These are phyloP conservation scores for Schrenkiella parvula DNA, from an alignment of 345 rosid species.

Conservation along the genomic window DNA sequence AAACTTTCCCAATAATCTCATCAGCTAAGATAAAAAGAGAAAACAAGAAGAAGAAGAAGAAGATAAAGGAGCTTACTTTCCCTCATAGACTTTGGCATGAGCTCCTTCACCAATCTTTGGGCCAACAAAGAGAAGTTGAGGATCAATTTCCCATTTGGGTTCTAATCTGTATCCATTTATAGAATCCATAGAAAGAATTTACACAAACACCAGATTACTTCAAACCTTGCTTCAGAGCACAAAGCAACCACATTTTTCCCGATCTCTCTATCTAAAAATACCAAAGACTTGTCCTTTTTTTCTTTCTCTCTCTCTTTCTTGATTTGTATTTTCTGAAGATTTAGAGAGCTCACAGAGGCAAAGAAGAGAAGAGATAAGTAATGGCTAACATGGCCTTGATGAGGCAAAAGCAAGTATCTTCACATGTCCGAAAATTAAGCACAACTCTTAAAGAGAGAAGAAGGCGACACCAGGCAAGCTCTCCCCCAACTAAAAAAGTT, in stretches of 20 bases:
- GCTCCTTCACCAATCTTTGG: conserved; percentile 99
- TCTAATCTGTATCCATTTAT: conserved; percentile 57
- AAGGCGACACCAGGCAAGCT: conserved; percentile 31
- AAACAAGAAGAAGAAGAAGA: background rate
- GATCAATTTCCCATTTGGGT: conserved; percentile 83
- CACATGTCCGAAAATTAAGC: conserved; percentile 37
- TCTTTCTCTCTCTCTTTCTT: conserved; percentile 7
- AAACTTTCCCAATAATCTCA: conserved; percentile 8
- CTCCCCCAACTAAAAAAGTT: conserved; percentile 23
- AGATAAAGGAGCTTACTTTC: conserved; percentile 64
- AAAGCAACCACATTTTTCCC: conserved; percentile 28
- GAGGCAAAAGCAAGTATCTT: conserved; percentile 43
- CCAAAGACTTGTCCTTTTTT: background rate
- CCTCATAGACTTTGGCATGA: conserved; percentile 96
- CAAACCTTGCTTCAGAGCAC: conserved; percentile 19
- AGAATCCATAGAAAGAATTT: conserved; percentile 62
- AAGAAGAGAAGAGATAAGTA: conserved; percentile 39
- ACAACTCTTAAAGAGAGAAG: conserved; percentile 27
- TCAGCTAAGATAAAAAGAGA: background rate
- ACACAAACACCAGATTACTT: conserved; percentile 15
- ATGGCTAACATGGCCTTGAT: conserved; percentile 37
- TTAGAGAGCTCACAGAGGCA: conserved; percentile 21
- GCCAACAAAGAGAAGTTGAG: conserved; percentile 86
- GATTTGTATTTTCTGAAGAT: conserved; percentile 13
- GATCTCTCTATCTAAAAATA: conserved; percentile 12